Conservation (phyloP, 2,329 filamentous ascomycete genomes). For the Penicillium olsonii region DNA sequence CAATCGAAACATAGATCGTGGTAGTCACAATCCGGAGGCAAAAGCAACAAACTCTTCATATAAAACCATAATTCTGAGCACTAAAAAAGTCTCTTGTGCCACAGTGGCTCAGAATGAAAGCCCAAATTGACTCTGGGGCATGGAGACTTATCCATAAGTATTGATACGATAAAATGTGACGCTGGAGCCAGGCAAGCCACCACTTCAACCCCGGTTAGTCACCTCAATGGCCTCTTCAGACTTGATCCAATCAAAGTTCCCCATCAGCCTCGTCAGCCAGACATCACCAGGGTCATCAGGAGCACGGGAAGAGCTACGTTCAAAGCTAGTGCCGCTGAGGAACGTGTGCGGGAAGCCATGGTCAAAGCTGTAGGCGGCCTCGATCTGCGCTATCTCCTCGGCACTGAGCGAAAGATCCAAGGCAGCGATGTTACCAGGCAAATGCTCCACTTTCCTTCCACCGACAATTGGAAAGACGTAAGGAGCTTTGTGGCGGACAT, state of each 20-base stretch:
- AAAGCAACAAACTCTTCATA: no score
- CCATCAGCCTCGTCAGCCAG: neutral
- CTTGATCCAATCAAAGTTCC: neutral
- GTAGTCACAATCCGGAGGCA: no score
- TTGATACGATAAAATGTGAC: no score
- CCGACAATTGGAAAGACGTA: conserved; percentile 58
- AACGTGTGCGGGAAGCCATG: conserved; percentile 55
- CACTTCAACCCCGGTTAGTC: no score
- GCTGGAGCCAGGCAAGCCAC: no score
- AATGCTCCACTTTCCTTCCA: conserved; percentile 52
- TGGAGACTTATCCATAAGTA: no score
- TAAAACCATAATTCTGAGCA: no score
- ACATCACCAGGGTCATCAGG: neutral
- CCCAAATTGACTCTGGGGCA: no score
- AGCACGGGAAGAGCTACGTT: neutral
- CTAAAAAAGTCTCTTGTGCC: no score
- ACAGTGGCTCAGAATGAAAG: no score
- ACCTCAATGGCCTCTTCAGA: no score
- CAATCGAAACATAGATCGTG: no score
- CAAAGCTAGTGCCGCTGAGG: neutral
- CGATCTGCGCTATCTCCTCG: conserved; percentile 57
- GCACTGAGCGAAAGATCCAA: conserved; percentile 52
- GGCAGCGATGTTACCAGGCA: conserved; percentile 56
- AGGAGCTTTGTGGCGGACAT: conserved; percentile 53
- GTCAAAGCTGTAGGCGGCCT: conserved; percentile 54